Conservation (phyloP, 2,329 filamentous ascomycete genomes). For the Verticillium alfalfae region DNA sequence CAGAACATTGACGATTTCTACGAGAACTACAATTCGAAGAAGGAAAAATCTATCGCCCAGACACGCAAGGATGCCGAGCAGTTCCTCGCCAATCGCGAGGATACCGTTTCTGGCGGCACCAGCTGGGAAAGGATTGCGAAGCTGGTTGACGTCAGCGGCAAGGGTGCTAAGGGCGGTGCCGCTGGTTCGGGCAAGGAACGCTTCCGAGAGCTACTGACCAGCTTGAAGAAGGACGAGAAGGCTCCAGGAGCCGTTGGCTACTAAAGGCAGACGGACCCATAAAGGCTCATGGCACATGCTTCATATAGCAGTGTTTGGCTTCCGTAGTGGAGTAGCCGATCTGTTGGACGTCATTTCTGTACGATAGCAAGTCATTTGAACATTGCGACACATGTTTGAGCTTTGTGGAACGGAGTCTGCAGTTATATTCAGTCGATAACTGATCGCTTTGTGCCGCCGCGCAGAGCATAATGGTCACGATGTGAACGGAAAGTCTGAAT, state of each 20-base stretch:
- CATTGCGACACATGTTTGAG: not conserved
- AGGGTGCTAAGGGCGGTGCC: slow-evolving; percentile 80
- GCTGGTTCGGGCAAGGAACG: slow-evolving; percentile 91
- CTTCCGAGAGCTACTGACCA: slow-evolving; percentile 85
- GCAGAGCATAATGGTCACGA: not conserved
- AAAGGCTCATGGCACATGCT: not conserved
- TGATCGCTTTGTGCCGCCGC: too few relatives aligned
- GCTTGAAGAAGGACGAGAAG: slow-evolving; percentile 90
- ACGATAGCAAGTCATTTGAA: slow-evolving; percentile 2
- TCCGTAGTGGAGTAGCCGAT: slow-evolving; percentile 2
- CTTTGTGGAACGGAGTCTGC: not conserved
- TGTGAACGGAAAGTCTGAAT: not conserved
- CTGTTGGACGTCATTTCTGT: not conserved
- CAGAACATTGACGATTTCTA: slow-evolving; percentile 98
- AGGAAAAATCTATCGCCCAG: slow-evolving; percentile 86
- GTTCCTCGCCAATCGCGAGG: slow-evolving; percentile 82
- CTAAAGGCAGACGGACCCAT: slow-evolving; percentile 23
- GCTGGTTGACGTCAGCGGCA: slow-evolving; percentile 93
- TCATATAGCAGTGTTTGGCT: not conserved
- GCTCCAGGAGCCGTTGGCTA: slow-evolving; percentile 62
- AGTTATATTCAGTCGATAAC: not conserved
- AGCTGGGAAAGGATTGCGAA: slow-evolving; percentile 99
- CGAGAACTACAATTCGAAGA: slow-evolving; percentile 98
- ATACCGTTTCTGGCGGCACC: slow-evolving; percentile 89
- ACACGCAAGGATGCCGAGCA: slow-evolving; percentile 89